These are phyloP conservation scores for Leccinum uliginosum DNA, from an alignment of 768 basidiomycete genomes.

Conservation along the genomic window DNA sequence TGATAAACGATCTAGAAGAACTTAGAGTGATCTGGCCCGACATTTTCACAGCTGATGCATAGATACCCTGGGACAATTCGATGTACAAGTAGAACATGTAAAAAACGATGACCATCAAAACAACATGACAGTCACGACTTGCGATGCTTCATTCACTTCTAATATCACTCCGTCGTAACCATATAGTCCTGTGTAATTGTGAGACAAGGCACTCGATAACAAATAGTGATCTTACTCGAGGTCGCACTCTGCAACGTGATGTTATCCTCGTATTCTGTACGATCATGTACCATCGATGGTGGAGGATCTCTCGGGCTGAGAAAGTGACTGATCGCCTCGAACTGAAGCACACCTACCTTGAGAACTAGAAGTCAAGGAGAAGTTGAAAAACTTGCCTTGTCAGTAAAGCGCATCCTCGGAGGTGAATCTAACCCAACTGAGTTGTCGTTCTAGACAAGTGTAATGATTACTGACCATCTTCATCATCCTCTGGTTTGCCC, in stretches of 20 bases:
- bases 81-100: conserved; percentile 2
- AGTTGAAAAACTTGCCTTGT: conserved; percentile 44
- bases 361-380: not conserved
- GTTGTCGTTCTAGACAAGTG: not conserved
- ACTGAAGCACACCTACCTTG: conserved; percentile 38
- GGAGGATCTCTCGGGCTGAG: conserved; percentile 69
- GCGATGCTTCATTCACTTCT: conserved; percentile 74
- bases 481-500: conserved; percentile 74
- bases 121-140: conserved; percentile 68
- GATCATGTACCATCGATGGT: conserved; percentile 76
- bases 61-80: conserved; percentile 1
- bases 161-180: conserved; percentile 81
- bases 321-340: conserved; percentile 75
- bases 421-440: conserved; percentile 53
- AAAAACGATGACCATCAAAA: conserved; percentile 40
- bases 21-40: conserved; percentile 72
- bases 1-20: conserved; percentile 58
- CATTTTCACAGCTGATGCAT: conserved; percentile 41
- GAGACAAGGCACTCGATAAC: not conserved
- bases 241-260: conserved; percentile 64
- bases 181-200: conserved; percentile 35
- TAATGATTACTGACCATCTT: conserved; percentile 54
- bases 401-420: conserved; percentile 67
- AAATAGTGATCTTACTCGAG: conserved; percentile 49
- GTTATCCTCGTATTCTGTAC: conserved; percentile 71